Evolutionary conservation across 2,329 filamentous ascomycete genomes (phyloP), one percentile per base, ranked within the genome.

Genomic region (Botryotinia narcissicola): DNA sequence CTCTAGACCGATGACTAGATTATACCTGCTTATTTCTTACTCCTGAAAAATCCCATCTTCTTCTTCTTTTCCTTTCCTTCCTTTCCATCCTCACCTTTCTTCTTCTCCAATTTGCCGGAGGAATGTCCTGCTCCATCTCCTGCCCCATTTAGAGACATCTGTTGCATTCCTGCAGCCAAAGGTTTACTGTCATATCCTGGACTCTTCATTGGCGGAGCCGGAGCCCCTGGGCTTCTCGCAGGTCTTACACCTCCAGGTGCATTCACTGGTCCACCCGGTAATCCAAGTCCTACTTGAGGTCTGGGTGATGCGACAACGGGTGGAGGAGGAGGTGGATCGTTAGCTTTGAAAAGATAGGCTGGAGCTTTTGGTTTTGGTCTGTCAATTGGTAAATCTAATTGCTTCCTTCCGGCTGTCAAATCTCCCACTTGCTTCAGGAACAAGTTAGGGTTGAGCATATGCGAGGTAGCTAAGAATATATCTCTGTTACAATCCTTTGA

Each of bases 361-460:
- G 96, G 96, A 0, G 95, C 93, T 75, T 91, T 91, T n/a, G 90
- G 92, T 79, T 91, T 90, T 3, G 94, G 93, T 57, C 91, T 87
- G 75, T 98, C 94, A 73, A 91, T 86, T 0, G 95, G 96, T 8
- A 99, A 88, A 78, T 94, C 91, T 25, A 99, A 87, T 63, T 90
- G 87, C 70, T 92, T 88, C 79, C 91, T 91, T 79, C 94, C 92
- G 51, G 89, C 87, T 75, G 91, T 92, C 22, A 98, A 86, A 79
- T 97, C 94, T 29, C 90, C 88, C 2, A 98, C 84, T 81, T 98
- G 95, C 57, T 92, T 90, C 48, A 97, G 83, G 81, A 95, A 99
- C 32, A 97, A 86, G 60, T 89, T 85, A 0, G 96, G 95, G 0
- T 91, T 96, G 64, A 97, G 85, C 95, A 99, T 98, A 81, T 99